Base-by-base conservation (phyloP, 1,284 basidiomycete genomes). In the Heterobasidion parviporum region DNA sequence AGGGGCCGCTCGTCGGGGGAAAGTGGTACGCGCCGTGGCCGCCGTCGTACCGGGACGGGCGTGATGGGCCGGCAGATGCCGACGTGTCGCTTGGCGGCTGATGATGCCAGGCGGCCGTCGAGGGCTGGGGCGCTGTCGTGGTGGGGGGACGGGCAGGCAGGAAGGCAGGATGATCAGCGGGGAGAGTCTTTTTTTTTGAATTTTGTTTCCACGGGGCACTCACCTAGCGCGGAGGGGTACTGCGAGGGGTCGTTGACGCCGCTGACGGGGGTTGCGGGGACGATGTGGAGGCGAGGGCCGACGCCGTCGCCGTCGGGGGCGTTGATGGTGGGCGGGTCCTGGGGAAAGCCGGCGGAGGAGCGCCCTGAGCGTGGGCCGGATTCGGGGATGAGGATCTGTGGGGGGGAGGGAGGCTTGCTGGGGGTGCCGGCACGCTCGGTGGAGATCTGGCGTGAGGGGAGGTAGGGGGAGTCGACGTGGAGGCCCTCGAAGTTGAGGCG, bases 181-280 rank as follows among this genome's bases (percentile, higher is more conserved):
- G 26, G 26, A 26, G 26, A 26, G 26, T 26, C 3, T 26, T 5
- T 26, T 26, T 26, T 26, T 26, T 26, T 45, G 10, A 18, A 20
- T 41, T 20, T 20, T 10, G 56, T 44, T 26, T 20, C 41, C 3
- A 44, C 3, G 16, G 3, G 41, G 16, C 41, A 44, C 41, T 44
- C 41, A 44, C 12, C 41, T 15, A 48, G 20, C 14, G 20, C 47
- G 47, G 15, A 12, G 47, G 12, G 47, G 14, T 12, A 18, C 57
- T 76, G 73, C 18, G 72, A 69, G 52, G 70, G 71, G 33, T 71
- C 75, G 47, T 71, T 80, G 32, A 81, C 83, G 43, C 81, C 84
- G 59, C 78, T 80, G 56, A 91, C 74, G 8, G 88, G 89, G 1
- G 88, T 91, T n/a, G 88, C 87, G 33, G 88, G 88, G 6, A 89